Percentiles rank a stretch among this genome's conserved stretches.
Evolutionary conservation across 768 basidiomycete genomes (phyloP).

Genomic region (Saitozyma sp.): DNA sequence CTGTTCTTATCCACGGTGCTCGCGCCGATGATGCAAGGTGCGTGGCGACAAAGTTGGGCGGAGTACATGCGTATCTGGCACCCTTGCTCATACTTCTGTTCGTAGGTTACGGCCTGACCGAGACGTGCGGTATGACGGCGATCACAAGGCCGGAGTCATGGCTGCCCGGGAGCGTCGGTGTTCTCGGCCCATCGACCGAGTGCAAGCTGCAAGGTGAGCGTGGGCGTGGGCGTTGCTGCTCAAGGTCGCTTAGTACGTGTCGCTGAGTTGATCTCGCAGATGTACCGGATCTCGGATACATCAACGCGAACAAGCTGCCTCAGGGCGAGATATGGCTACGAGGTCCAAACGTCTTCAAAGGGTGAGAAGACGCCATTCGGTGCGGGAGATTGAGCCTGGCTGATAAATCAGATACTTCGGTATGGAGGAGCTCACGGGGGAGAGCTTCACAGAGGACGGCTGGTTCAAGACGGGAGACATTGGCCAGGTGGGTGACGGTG

Average conservation of each 20-base stretch:
- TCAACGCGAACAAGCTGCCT: constrained; percentile 40
- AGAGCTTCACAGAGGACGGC: constrained; percentile 47
- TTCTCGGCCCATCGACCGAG: constrained; percentile 48
- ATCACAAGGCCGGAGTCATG: constrained; percentile 38
- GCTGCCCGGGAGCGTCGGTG: constrained; percentile 37
- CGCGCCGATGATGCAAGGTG: constrained; percentile 54
- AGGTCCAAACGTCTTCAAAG: constrained; percentile 48
- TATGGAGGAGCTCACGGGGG: constrained; percentile 37
- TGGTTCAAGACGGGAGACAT: constrained; percentile 53
- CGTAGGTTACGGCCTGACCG: constrained; percentile 43
- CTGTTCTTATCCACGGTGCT: constrained; percentile 48
- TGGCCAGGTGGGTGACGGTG: constrained; percentile 23
- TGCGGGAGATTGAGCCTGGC: neutral
- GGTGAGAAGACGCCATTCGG: constrained; percentile 15
- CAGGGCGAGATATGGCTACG: constrained; percentile 50
- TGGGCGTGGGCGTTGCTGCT: no score
- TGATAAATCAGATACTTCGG: constrained; percentile 42
- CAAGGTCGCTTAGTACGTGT: no score
- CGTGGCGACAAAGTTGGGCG: constrained; percentile 4
- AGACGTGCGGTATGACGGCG: constrained; percentile 49
- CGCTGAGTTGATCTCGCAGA: constrained; percentile 19
- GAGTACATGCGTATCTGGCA: no score
- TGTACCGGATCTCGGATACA: constrained; percentile 49
- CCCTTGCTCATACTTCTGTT: neutral
- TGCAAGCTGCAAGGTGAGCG: constrained; percentile 41